A percentile compares a stretch with the other conserved stretches of the same genome.
These are phyloP conservation scores for Cyclotella baltica DNA, from an alignment of 108 stramenopile species.

Conservation along the genomic window DNA sequence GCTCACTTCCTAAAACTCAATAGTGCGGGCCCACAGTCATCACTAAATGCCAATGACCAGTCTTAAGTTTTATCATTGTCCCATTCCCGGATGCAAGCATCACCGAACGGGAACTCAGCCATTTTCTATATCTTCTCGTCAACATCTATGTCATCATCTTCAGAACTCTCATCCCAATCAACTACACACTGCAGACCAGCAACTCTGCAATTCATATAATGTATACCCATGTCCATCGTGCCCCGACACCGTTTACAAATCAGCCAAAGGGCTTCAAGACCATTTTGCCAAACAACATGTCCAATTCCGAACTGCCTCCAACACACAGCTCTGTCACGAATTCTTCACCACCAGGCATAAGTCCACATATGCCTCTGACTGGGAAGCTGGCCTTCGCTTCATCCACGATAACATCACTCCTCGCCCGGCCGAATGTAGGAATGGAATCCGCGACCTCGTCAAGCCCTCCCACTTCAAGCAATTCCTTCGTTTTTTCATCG, in stretches of 20 bases:
- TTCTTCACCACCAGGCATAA: neutral
- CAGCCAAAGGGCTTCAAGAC: neutral
- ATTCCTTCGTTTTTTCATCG: neutral
- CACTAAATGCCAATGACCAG: no score
- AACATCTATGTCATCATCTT: neutral
- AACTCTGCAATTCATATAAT: neutral
- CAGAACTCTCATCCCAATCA: neutral
- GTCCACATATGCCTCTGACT: neutral
- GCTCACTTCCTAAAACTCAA: no score
- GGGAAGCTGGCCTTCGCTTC: neutral
- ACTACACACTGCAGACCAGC: neutral
- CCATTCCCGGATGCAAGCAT: neutral
- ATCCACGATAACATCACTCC: neutral
- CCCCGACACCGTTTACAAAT: neutral
- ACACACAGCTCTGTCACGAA: neutral
- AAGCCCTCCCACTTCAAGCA: neutral
- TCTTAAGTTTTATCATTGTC: no score
- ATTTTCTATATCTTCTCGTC: neutral
- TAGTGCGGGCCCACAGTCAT: no score
- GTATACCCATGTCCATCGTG: conserved; percentile 1
- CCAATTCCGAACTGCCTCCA: neutral
- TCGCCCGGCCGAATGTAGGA: neutral
- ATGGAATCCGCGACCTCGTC: neutral
- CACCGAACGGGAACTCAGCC: neutral
- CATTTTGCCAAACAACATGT: neutral